Conservation (phyloP, 2,329 filamentous ascomycete genomes). For the Myriosclerotinia scirpicola region DNA sequence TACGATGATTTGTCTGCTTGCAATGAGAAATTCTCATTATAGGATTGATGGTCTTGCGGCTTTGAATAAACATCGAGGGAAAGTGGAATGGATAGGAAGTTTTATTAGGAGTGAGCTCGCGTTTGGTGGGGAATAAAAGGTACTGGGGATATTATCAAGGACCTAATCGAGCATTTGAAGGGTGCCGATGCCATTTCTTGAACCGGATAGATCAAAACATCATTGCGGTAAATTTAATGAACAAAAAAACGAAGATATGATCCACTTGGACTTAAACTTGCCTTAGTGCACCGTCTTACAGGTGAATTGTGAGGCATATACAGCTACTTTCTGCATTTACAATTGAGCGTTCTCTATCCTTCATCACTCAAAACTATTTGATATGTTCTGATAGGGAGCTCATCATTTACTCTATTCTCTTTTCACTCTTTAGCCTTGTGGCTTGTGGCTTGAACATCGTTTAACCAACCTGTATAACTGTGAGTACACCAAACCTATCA, state of each 20-base stretch:
- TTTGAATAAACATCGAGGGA: background rate
- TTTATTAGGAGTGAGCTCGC: background rate
- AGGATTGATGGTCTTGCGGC: background rate
- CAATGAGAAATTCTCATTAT: background rate
- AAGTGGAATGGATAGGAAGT: background rate
- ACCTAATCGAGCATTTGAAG: background rate
- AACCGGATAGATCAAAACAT: background rate
- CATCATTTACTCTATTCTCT: too few species aligned
- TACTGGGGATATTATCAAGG: background rate
- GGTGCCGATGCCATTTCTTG: background rate
- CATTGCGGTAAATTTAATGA: background rate
- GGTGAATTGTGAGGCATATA: background rate
- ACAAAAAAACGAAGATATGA: background rate
- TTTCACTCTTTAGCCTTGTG: background rate
- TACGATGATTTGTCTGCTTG: background rate
- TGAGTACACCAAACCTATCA: too few species aligned
- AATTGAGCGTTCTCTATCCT: background rate
- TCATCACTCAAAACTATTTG: background rate
- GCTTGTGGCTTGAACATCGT: background rate
- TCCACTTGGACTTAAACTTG: background rate
- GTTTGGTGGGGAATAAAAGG: background rate
- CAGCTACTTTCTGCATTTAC: too few species aligned
- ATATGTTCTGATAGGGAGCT: background rate
- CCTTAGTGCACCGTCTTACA: background rate
- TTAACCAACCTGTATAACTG: background rate